Base-by-base conservation (phyloP, 805 yeast species). In the Metschnikowia sp. region DNA sequence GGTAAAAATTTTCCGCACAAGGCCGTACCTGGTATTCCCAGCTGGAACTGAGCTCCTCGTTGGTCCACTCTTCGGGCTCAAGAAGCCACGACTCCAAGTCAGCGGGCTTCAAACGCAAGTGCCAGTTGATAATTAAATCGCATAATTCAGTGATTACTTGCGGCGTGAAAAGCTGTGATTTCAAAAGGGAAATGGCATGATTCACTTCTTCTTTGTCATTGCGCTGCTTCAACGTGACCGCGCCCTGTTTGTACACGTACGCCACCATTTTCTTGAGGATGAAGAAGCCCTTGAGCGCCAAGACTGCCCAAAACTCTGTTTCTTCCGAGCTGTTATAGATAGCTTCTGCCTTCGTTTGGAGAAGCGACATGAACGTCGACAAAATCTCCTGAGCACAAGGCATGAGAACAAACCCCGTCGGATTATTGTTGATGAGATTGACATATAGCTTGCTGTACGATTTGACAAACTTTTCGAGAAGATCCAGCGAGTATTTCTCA, bases 31-130 rank as follows among this genome's bases (percentile, higher is more conserved):
- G 91, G 62, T 72, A 88, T 60, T 91, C 97, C 83, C 88, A 89
- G 60, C 85, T 83, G 5, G 81, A 71, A 42, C 82, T 77, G 48
- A 84, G 69, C 55, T 90, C 96, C 59, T 89, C 96, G 53, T 83
- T 82, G 18, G 87, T 82, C 88, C 96, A 94, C 63, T 89, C 97
- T 62, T 90, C 98, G 0, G 98, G 97, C 50, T 90, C 96, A 13
- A 77, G 64, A 10, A 74, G 62, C 98, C 98, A 94, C 34, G 80
- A 70, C 56, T 87, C 95, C 40, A 92, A 64, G 61, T 91, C 97
- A 1, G 77, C 64, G 0, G 92, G 89, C 49, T 83, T 79, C 40
- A 91, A 65, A 47, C 84, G 78, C 52, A 94, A 72, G 64, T 88
- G 91, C 80, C 84, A 84, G 36, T 76, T 73, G 49, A 90, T 82